These are phyloP conservation scores for Aureobasidium zeae DNA, from an alignment of 2,329 filamentous ascomycete species.

Conservation along the genomic window DNA sequence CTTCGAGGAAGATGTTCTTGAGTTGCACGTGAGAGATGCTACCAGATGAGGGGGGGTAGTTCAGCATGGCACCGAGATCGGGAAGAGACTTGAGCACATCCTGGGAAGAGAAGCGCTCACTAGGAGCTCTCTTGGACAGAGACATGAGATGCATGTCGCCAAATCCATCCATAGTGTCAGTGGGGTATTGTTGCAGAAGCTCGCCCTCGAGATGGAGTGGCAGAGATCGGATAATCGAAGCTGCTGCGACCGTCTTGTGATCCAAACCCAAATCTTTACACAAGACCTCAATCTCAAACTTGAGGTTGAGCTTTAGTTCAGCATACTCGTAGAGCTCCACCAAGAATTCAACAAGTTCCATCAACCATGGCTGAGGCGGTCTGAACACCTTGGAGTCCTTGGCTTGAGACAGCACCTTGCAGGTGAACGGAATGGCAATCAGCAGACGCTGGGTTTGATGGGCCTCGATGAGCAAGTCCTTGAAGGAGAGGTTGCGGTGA, in stretches of 20 bases:
- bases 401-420: slow-evolving; percentile 85
- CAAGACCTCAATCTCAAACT: slow-evolving; percentile 96
- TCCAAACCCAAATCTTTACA: slow-evolving; percentile 90
- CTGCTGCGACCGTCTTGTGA: slow-evolving; percentile 81
- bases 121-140: slow-evolving; percentile 51
- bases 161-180: slow-evolving; percentile 58
- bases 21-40: slow-evolving; percentile 61
- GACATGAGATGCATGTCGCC: slow-evolving; percentile 68
- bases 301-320: slow-evolving; percentile 90
- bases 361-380: slow-evolving; percentile 93
- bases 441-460: slow-evolving; percentile 86
- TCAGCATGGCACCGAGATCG: slow-evolving; percentile 69
- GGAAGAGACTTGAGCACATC: slow-evolving; percentile 72
- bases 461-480: slow-evolving; percentile 85
- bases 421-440: slow-evolving; percentile 93
- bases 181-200: slow-evolving; percentile 30
- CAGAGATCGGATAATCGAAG: slow-evolving; percentile 61
- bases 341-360: slow-evolving; percentile 86
- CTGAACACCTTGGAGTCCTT: slow-evolving; percentile 79
- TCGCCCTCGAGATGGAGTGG: slow-evolving; percentile 21
- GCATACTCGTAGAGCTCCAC: slow-evolving; percentile 90
- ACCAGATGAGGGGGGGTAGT: slow-evolving; percentile 67
- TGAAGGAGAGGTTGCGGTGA: slow-evolving; percentile 94
- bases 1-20: slow-evolving; percentile 67
- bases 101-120: slow-evolving; percentile 65